These are phyloP conservation scores for Penicillium parvum DNA, from an alignment of 495 filamentous ascomycete species.

Conservation along the genomic window DNA sequence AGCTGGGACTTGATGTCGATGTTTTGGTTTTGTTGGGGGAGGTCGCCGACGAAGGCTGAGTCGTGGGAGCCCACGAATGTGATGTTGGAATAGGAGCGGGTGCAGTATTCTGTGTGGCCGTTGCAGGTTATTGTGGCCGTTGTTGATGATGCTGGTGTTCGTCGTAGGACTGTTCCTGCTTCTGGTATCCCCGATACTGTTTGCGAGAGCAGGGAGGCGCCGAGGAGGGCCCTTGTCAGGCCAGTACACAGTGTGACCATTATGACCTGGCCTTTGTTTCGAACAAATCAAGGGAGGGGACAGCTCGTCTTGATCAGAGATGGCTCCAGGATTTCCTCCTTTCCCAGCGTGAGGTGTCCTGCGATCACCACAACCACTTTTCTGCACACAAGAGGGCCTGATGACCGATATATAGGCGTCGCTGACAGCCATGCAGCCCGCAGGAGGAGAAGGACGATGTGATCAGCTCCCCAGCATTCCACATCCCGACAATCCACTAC, in stretches of 20 bases:
- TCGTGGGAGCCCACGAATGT: constrained; percentile 69
- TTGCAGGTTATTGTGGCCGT: constrained; percentile 49
- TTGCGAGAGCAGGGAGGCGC: constrained; percentile 13
- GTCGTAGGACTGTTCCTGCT: neutral
- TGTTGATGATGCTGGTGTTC: constrained; percentile 5
- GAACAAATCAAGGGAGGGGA: neutral
- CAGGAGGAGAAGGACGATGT: neutral
- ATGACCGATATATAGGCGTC: constrained; percentile 7
- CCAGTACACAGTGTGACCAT: neutral
- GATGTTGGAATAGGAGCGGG: constrained; percentile 58
- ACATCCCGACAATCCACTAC: constrained; percentile 16
- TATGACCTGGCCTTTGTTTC: neutral
- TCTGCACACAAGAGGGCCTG: neutral
- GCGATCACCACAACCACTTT: neutral
- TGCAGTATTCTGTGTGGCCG: constrained; percentile 59
- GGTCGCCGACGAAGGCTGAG: constrained; percentile 58
- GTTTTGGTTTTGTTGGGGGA: constrained; percentile 62
- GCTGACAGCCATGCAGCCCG: constrained; percentile 5
- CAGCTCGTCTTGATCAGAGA: no score
- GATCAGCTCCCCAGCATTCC: constrained; percentile 18
- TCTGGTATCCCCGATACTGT: constrained; percentile 1
- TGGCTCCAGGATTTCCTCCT: no score
- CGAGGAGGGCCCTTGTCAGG: constrained; percentile 9
- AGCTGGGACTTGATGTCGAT: constrained; percentile 61
- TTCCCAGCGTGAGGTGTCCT: no score